Conservation (phyloP, 2,329 filamentous ascomycete species). For the Arthrobotrys conoides region DNA sequence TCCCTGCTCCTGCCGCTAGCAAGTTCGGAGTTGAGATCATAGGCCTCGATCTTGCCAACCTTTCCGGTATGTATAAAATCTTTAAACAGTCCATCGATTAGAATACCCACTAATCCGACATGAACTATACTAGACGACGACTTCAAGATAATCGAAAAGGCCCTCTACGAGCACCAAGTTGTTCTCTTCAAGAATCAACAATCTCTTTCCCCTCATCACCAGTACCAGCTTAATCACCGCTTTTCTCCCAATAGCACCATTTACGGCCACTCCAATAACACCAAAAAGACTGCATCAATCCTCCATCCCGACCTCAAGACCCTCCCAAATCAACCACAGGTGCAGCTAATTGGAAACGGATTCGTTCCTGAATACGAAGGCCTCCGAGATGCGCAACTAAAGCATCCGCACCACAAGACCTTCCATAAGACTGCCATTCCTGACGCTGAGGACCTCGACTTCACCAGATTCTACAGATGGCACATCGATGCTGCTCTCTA, state of each 20-base stretch:
- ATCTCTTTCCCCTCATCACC: conserved; percentile 76
- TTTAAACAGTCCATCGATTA: neutral
- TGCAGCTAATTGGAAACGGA: conserved; percentile 85
- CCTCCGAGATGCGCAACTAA: conserved; percentile 76
- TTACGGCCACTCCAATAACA: conserved; percentile 69
- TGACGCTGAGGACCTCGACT: conserved; percentile 73
- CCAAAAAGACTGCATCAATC: conserved; percentile 74
- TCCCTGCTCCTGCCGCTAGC: conserved; percentile 46
- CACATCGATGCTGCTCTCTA: conserved; percentile 85
- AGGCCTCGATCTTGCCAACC: conserved; percentile 57
- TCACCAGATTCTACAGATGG: conserved; percentile 80
- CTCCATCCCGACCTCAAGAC: conserved; percentile 85
- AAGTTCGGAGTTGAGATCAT: conserved; percentile 51
- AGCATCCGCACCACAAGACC: conserved; percentile 82
- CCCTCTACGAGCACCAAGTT: conserved; percentile 78
- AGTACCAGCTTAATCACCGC: conserved; percentile 80
- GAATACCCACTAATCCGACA: conserved; percentile 4
- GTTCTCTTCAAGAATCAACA: conserved; percentile 79
- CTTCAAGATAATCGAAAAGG: conserved; percentile 75
- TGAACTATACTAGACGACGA: conserved; percentile 71
- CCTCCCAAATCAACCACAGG: conserved; percentile 79
- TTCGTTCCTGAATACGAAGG: conserved; percentile 79
- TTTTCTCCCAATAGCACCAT: conserved; percentile 78
- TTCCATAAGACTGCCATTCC: conserved; percentile 79
- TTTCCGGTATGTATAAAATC: conserved; percentile 43